Percentiles rank a stretch among this genome's conserved stretches.
Evolutionary conservation across 495 filamentous ascomycete genomes (phyloP).

Genomic region (Trichoderma asperelloides): DNA sequence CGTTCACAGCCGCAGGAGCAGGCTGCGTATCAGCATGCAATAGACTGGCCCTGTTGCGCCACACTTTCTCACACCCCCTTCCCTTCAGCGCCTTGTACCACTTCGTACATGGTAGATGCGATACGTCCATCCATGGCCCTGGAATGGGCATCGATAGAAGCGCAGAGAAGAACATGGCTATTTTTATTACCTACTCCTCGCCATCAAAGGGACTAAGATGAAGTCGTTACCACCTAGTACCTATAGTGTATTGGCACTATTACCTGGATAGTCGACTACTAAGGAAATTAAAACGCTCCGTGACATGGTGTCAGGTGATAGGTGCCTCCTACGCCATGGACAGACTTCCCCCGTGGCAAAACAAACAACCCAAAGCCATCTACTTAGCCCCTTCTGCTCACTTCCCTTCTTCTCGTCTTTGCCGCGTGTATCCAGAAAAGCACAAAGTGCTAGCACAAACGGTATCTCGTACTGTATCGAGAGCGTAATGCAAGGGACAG

Average conservation of each 20-base stretch:
- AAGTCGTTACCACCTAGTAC: too few relatives aligned
- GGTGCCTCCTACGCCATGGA: conserved; percentile 6
- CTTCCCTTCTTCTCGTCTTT: not conserved
- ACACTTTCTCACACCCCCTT: conserved; percentile 1
- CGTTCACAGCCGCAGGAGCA: not conserved
- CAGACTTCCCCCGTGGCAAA: not conserved
- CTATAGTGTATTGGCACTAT: too few relatives aligned
- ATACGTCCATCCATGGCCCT: not conserved
- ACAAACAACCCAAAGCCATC: not conserved
- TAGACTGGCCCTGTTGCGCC: not conserved
- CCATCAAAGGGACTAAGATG: too few relatives aligned
- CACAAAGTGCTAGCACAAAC: not conserved
- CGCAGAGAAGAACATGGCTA: not conserved
- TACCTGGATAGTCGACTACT: too few relatives aligned
- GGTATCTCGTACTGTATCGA: not conserved
- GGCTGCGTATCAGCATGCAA: not conserved
- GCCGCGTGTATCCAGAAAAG: not conserved
- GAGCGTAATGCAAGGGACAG: conserved; percentile 1
- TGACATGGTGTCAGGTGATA: conserved; percentile 2
- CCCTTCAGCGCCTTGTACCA: not conserved
- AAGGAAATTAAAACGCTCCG: not conserved
- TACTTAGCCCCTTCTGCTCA: not conserved
- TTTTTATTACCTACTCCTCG: too few relatives aligned
- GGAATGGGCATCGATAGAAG: not conserved
- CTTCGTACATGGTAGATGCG: not conserved